Evolutionary conservation across 116 monocot species (phyloP).

Genomic region (Zostera marina): DNA sequence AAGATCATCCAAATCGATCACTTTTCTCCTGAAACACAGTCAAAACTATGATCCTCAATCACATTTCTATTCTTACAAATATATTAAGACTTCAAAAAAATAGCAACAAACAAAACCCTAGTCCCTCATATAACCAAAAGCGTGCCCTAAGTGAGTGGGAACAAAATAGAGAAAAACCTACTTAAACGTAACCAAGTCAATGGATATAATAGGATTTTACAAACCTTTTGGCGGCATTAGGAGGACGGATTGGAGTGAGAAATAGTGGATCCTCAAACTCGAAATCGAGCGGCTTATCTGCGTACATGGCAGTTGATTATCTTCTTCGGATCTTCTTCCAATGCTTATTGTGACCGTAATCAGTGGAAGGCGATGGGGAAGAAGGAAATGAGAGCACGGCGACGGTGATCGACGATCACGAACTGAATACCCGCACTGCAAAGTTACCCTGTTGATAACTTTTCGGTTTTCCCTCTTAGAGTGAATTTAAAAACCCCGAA

Average conservation of each 20-base stretch:
- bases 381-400: no score
- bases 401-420: no score
- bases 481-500: no score
- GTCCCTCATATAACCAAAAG: no score
- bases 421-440: no score
- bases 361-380: no score
- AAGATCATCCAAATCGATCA: slow-evolving; percentile 79
- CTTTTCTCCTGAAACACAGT: slow-evolving; percentile 42
- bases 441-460: no score
- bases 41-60: background rate
- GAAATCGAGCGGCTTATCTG: slow-evolving; percentile 13
- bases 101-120: no score
- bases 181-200: background rate
- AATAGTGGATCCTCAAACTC: slow-evolving; percentile 13
- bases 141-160: background rate
- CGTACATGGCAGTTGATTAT: background rate
- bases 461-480: no score
- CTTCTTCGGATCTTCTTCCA: background rate
- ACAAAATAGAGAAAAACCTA: background rate
- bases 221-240: slow-evolving; percentile 9
- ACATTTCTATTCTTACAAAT: background rate
- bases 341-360: no score
- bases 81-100: background rate
- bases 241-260: background rate
- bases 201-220: background rate